Evolutionary conservation across 306 rosid genomes (phyloP), one percentile per base, ranked within the genome.

Genomic region (Citrullus amarus): DNA sequence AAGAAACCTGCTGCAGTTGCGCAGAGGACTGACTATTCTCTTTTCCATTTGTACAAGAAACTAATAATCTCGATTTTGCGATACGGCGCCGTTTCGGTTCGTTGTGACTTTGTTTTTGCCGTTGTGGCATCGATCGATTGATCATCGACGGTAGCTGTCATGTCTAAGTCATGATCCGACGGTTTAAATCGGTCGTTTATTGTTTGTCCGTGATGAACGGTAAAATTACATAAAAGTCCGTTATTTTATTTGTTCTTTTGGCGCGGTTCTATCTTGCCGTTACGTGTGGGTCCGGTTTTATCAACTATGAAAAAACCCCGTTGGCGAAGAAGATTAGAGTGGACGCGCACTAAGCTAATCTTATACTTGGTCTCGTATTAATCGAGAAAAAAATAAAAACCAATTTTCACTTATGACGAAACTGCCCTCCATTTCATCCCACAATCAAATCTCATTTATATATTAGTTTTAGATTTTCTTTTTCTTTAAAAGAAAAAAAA

Each of bases 141-240:
- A 46, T 34, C 85, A 82, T 89, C 84, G 84, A 86, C 94, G 84
- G 76, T 55, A 75, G 85, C 69, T 84, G 81, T 78, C 43, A 32
- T 28, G 13, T 22, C 6, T 14, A 13, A 22, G 57, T 71, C 14
- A 28, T 48, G 77, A 87, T 92, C 92, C 0, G 22, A 82, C 85
- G 88, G 89, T 63, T 34, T 6, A 65, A 8, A 79, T 68, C 44
- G 14, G 20, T 66, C 28, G 13, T 57, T 17, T n/a, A 8, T 82
- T 77, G 44, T 82, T 80, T 46, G 69, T 81, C 93, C 92, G 87
- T 84, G 80, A 90, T 90, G 82, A 78, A 81, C 92, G 96, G 91
- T 87, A 84, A 69, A 72, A 58, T 77, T 72, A 32, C 12, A 16
- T 59, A 28, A 60, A 72, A 50, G 14, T 25, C 77, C 77, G 43